phyloP scores from a whole-genome alignment of 2,329 filamentous ascomycete genomes.

The Rhexocercosporidium sp. region DNA sequence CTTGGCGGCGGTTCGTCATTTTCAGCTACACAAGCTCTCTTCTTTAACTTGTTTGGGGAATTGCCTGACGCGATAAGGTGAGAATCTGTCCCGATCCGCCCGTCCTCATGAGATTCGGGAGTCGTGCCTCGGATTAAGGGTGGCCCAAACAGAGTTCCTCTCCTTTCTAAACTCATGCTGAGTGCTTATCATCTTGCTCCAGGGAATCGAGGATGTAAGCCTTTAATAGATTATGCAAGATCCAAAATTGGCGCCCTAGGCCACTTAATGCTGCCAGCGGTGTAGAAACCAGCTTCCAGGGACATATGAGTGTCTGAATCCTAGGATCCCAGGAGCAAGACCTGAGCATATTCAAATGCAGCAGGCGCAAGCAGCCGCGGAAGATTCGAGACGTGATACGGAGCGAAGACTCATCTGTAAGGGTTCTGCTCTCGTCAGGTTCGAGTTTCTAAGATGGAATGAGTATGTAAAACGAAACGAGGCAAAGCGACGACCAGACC shows the following conservation, averaged over 20 bases:
- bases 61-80: slow-evolving; percentile 6
- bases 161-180: slow-evolving; percentile 21
- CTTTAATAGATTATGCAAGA: slow-evolving; percentile 20
- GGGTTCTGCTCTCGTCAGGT: slow-evolving; percentile 25
- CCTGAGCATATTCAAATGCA: slow-evolving; percentile 11
- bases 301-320: slow-evolving; percentile 13
- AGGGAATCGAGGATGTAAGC: background rate
- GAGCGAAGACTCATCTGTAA: slow-evolving; percentile 23
- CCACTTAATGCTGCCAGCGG: slow-evolving; percentile 14
- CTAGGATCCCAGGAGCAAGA: slow-evolving; percentile 13
- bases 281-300: slow-evolving; percentile 7
- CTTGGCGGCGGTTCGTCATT: slow-evolving; percentile 5
- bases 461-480: slow-evolving; percentile 19
- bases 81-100: background rate
- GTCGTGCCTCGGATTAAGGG: slow-evolving; percentile 1
- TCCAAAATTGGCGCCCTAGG: slow-evolving; percentile 21
- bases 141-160: slow-evolving; percentile 17
- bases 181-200: background rate
- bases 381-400: slow-evolving; percentile 25
- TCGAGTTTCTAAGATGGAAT: slow-evolving; percentile 26
- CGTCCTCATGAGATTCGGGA: background rate
- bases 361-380: slow-evolving; percentile 21
- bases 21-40: slow-evolving; percentile 9
- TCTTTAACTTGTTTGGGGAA: slow-evolving; percentile 20
- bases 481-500: slow-evolving; percentile 16